Evolutionary conservation across 768 basidiomycete genomes (phyloP).

Genomic region (Russula emetica): DNA sequence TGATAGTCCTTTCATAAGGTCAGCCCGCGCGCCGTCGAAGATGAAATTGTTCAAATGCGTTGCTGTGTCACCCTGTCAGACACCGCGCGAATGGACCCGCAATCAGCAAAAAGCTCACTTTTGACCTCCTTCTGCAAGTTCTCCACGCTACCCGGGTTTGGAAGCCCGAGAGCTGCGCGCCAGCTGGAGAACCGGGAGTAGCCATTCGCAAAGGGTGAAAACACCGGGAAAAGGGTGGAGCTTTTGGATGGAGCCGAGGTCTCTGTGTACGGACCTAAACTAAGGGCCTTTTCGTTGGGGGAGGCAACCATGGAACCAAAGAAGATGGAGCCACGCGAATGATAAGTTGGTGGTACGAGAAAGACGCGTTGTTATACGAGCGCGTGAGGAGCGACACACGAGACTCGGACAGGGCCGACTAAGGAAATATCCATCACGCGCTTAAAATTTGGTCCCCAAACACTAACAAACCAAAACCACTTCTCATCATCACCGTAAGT

Average conservation of each 20-base stretch:
- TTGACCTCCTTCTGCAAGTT: conserved; percentile 92
- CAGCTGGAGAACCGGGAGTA: conserved; percentile 75
- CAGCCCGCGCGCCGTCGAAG: conserved; percentile 96
- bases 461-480: conserved; percentile 19
- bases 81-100: conserved; percentile 1
- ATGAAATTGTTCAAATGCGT: conserved; percentile 92
- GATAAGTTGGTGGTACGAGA: conserved; percentile 10
- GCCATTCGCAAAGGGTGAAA: conserved; percentile 56
- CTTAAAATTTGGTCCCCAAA: conserved; percentile 10
- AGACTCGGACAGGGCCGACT: too few species aligned
- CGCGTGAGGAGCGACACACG: neutral
- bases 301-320: conserved; percentile 18
- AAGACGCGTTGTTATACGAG: conserved; percentile 2
- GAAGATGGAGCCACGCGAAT: conserved; percentile 4
- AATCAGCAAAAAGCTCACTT: conserved; percentile 44
- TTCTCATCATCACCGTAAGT: neutral
- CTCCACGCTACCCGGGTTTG: conserved; percentile 91
- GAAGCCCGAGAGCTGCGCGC: conserved; percentile 75
- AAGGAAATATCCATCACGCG: neutral
- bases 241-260: conserved; percentile 16
- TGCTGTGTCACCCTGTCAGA: conserved; percentile 42
- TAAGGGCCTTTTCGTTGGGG: conserved; percentile 16
- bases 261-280: conserved; percentile 5
- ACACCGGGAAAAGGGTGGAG: conserved; percentile 6
- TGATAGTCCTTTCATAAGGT: conserved; percentile 90